phyloP scores from a whole-genome alignment of 1,284 basidiomycete species.

The Hymenochaete sp. region DNA sequence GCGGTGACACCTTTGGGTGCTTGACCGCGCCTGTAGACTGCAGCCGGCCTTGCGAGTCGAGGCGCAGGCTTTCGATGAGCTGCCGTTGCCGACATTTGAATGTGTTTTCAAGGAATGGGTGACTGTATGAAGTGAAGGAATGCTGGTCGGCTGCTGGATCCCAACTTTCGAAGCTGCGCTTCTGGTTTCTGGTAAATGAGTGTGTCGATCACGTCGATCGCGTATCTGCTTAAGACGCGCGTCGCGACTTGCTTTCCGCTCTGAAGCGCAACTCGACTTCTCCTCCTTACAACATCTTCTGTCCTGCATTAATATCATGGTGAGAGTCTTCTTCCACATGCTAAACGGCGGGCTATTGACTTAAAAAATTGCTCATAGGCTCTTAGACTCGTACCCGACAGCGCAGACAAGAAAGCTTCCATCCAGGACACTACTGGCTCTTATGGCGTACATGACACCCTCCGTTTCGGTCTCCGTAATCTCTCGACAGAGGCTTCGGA shows the following conservation, averaged over 20 bases:
- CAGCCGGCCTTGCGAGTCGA: slow-evolving; percentile 61
- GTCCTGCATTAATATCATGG: slow-evolving; percentile 6
- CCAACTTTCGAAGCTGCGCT: no score
- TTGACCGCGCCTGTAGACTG: slow-evolving; percentile 78
- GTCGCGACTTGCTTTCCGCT: no score
- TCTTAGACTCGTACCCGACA: slow-evolving; percentile 56
- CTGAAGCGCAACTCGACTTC: background rate
- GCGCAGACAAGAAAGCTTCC: slow-evolving; percentile 50
- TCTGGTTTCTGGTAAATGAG: no score
- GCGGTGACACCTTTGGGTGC: slow-evolving; percentile 64
- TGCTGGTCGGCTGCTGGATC: no score
- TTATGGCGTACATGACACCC: slow-evolving; percentile 71
- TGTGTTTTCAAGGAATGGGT: background rate
- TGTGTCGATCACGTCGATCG: no score
- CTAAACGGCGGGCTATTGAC: background rate
- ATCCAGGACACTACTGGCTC: slow-evolving; percentile 60
- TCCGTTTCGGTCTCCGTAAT: slow-evolving; percentile 67
- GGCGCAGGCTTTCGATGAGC: slow-evolving; percentile 60
- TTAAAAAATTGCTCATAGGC: slow-evolving; percentile 23
- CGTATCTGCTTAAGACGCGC: no score
- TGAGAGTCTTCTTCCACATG: background rate
- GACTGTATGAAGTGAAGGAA: no score
- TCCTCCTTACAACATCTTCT: background rate
- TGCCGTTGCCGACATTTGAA: slow-evolving; percentile 16
- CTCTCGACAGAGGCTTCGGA: slow-evolving; percentile 62